Evolutionary conservation across 2,329 filamentous ascomycete genomes (phyloP).

Genomic region (Lizonia empirigonia): DNA sequence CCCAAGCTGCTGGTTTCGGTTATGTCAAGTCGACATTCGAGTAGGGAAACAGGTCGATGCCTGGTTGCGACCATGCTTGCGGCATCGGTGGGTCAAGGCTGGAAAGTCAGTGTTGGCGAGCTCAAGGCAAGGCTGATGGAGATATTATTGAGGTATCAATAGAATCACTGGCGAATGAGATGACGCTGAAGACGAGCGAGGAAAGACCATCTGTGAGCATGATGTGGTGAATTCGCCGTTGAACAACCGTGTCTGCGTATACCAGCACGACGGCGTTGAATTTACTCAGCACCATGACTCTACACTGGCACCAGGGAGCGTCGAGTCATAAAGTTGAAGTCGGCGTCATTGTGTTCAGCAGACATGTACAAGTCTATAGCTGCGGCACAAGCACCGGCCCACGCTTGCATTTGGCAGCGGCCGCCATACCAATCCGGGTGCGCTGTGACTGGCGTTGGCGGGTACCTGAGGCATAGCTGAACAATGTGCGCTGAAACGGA

Average conservation of each 20-base stretch:
- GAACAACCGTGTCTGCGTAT: slow-evolving; percentile 2
- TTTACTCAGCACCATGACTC: not conserved
- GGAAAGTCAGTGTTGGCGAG: not conserved
- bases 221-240: not conserved
- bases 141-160: slow-evolving; percentile 2
- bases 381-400: slow-evolving; percentile 18
- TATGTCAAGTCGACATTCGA: not conserved
- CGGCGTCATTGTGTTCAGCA: slow-evolving; percentile 10
- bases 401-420: slow-evolving; percentile 30
- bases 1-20: slow-evolving; percentile 3
- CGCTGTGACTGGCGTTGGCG: slow-evolving; percentile 27
- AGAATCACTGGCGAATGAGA: not conserved
- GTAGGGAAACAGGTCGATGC: not conserved
- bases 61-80: not conserved
- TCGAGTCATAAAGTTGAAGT: slow-evolving; percentile 2
- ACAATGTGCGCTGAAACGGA: slow-evolving; percentile 11
- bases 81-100: slow-evolving; percentile 1
- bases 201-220: not conserved
- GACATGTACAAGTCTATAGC: slow-evolving; percentile 22
- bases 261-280: not conserved
- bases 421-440: slow-evolving; percentile 26
- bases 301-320: not conserved
- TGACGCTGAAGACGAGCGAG: slow-evolving; percentile 2
- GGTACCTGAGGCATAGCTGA: slow-evolving; percentile 27
- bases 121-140: not conserved